Conservation (phyloP, 768 basidiomycete species). For the Russula griseocarnosa region DNA sequence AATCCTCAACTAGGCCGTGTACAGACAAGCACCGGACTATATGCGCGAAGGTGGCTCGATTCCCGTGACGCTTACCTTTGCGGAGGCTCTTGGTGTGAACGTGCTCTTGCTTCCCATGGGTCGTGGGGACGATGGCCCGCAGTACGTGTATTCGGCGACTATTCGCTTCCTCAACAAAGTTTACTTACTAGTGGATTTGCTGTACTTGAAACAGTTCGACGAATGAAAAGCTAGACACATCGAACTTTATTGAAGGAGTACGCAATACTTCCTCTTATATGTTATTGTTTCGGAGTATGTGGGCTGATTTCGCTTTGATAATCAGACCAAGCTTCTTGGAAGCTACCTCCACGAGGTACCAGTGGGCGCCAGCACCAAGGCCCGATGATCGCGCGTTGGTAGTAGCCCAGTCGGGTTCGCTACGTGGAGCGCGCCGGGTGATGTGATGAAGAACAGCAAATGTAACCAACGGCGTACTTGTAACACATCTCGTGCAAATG, state of each 20-base stretch:
- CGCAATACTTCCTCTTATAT: slow-evolving; percentile 30
- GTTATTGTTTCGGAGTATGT: background rate
- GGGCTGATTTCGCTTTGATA: background rate
- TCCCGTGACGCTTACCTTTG: slow-evolving; percentile 91
- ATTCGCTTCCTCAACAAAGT: background rate
- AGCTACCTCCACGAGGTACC: slow-evolving; percentile 22
- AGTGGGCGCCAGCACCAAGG: slow-evolving; percentile 2
- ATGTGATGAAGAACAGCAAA: background rate
- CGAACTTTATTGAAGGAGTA: slow-evolving; percentile 86
- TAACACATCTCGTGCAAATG: background rate
- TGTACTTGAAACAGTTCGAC: slow-evolving; percentile 54
- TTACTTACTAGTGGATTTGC: background rate
- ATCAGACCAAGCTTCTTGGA: slow-evolving; percentile 21
- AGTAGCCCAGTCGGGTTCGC: background rate
- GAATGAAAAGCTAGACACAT: slow-evolving; percentile 90
- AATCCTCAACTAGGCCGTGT: slow-evolving; percentile 43
- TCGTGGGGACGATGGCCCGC: slow-evolving; percentile 90
- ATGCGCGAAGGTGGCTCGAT: slow-evolving; percentile 94
- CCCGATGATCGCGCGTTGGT: background rate
- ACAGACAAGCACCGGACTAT: slow-evolving; percentile 71
- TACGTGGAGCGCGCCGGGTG: background rate
- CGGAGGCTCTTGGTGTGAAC: slow-evolving; percentile 81
- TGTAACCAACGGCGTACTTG: slow-evolving; percentile 3
- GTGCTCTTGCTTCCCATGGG: slow-evolving; percentile 91
- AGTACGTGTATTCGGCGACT: slow-evolving; percentile 53